Evolutionary conservation across 768 basidiomycete species (phyloP).

Genomic region (Hygrocybe punicea): DNA sequence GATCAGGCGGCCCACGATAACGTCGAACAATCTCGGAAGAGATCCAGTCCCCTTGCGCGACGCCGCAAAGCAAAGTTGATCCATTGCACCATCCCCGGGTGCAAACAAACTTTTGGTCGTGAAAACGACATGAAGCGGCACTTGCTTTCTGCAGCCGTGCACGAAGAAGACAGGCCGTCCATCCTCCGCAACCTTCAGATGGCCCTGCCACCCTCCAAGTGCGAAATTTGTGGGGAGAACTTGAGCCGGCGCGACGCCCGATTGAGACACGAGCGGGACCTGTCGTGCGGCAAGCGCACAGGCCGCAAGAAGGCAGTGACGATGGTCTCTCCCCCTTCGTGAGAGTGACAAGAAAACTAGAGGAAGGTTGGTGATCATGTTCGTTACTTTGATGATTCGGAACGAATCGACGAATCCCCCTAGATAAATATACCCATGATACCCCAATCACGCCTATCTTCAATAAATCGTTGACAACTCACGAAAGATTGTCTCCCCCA

Average conservation of each 20-base stretch:
- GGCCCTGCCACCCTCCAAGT: background rate
- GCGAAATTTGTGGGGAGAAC: background rate
- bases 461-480: too few relatives aligned
- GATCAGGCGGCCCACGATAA: background rate
- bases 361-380: too few relatives aligned
- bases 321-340: too few relatives aligned
- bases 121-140: background rate
- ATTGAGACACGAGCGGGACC: background rate
- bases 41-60: background rate
- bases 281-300: background rate
- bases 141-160: background rate
- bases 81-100: background rate
- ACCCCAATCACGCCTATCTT: too few relatives aligned
- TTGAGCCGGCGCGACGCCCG: background rate
- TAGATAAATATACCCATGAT: too few relatives aligned
- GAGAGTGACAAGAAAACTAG: too few relatives aligned
- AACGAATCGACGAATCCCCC: too few relatives aligned
- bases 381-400: too few relatives aligned
- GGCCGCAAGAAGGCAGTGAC: conserved; percentile 1
- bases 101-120: background rate
- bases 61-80: background rate
- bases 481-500: too few relatives aligned
- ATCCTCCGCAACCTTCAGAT: background rate
- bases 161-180: background rate
- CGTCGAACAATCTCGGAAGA: background rate